Conservation (phyloP, 306 rosid species). For the Citrullus mucosospermus region DNA sequence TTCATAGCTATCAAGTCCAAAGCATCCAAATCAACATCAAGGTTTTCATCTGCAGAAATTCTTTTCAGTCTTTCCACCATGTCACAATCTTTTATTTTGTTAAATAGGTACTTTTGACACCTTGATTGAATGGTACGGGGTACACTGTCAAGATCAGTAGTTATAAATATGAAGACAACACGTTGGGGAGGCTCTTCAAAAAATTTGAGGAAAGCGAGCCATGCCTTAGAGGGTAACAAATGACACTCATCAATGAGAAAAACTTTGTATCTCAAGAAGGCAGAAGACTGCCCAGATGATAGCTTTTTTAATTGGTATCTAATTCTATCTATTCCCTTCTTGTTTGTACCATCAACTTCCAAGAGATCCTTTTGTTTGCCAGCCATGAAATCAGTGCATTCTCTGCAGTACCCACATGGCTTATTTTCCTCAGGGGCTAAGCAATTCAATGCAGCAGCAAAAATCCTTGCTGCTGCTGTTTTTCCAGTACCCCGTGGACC, state of each 20-base stretch:
- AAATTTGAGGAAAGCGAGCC: conserved; percentile 89
- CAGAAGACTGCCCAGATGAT: conserved; percentile 27
- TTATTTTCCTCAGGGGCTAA: conserved; percentile 52
- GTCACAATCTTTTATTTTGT: conserved; percentile 84
- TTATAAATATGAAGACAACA: conserved; percentile 70
- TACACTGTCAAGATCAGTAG: conserved; percentile 85
- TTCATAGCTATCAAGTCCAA: conserved; percentile 83
- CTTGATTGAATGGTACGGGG: conserved; percentile 85
- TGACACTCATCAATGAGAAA: conserved; percentile 93
- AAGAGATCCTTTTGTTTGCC: conserved; percentile 57
- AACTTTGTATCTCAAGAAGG: conserved; percentile 44
- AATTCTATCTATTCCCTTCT: conserved; percentile 68
- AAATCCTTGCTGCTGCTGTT: conserved; percentile 81
- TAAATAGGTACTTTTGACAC: conserved; percentile 84
- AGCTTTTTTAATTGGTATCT: conserved; percentile 50
- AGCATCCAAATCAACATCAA: conserved; percentile 83
- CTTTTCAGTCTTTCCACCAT: conserved; percentile 63
- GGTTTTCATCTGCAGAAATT: conserved; percentile 57
- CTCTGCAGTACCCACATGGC: conserved; percentile 92
- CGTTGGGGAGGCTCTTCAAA: conserved; percentile 77
- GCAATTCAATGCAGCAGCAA: conserved; percentile 85
- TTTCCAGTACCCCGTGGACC: conserved; percentile 99
- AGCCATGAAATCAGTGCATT: conserved; percentile 53
- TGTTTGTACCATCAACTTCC: conserved; percentile 82
- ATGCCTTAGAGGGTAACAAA: conserved; percentile 73